These are phyloP conservation scores for Nakazawaea molendinolei DNA, from an alignment of 805 yeast species.

Conservation along the genomic window DNA sequence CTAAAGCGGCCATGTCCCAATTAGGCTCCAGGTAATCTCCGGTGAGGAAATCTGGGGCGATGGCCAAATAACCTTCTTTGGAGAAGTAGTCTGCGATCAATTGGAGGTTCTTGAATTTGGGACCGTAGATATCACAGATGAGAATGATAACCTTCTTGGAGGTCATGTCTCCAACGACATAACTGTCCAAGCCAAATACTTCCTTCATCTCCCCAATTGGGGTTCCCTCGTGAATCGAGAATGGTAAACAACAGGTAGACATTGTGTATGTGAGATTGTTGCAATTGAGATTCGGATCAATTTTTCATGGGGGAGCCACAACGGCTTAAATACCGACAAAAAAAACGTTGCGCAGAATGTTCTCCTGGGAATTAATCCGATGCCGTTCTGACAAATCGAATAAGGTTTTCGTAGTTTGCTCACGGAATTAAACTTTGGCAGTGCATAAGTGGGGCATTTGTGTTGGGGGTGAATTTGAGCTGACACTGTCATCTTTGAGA, in stretches of 20 bases:
- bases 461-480: too few species aligned
- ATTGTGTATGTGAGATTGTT: too few species aligned
- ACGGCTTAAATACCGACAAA: too few species aligned
- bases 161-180: slow-evolving; percentile 39
- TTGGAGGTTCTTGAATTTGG: slow-evolving; percentile 45
- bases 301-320: too few species aligned
- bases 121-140: slow-evolving; percentile 66
- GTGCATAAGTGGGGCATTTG: too few species aligned
- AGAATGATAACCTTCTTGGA: slow-evolving; percentile 49
- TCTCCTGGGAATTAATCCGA: too few species aligned
- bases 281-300: too few species aligned
- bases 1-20: background rate
- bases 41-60: slow-evolving; percentile 70
- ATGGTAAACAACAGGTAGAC: slow-evolving; percentile 34
- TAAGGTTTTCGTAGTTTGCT: too few species aligned
- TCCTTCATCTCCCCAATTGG: slow-evolving; percentile 37
- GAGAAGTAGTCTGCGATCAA: slow-evolving; percentile 67
- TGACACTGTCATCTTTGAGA: too few species aligned
- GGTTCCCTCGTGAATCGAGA: slow-evolving; percentile 42
- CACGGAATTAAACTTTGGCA: too few species aligned
- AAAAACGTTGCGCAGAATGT: too few species aligned
- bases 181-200: slow-evolving; percentile 36
- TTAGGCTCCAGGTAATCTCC: slow-evolving; percentile 39
- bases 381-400: too few species aligned
- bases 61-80: slow-evolving; percentile 47